Evolutionary conservation across 2,329 filamentous ascomycete species (phyloP).

Genomic region (Mycosphaerella sp.): DNA sequence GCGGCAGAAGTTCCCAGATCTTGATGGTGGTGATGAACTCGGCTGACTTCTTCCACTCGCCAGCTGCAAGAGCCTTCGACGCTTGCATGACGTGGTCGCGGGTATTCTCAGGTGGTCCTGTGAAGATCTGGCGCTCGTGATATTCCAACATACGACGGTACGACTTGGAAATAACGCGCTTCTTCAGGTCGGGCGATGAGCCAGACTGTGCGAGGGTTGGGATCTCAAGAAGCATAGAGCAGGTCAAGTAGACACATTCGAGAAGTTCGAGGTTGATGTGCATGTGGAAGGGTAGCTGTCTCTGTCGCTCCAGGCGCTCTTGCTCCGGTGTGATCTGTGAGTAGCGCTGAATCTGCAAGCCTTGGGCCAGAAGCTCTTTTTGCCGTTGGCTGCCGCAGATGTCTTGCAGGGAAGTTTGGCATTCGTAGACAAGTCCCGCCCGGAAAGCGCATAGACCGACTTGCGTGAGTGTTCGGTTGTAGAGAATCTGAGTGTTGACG

Average conservation of each 20-base stretch:
- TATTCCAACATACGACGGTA: conserved; percentile 99
- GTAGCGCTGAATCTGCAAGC: conserved; percentile 96
- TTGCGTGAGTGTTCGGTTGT: conserved; percentile 96
- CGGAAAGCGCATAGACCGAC: conserved; percentile 98
- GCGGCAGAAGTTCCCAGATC: conserved; percentile 98
- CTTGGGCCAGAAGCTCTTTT: conserved; percentile 96
- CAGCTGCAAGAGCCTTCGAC: conserved; percentile 90
- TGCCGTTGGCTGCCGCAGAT: conserved; percentile 96
- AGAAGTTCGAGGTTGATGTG: conserved; percentile 99
- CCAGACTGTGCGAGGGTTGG: conserved; percentile 94
- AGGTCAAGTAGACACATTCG: conserved; percentile 97
- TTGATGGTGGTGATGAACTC: conserved; percentile 96
- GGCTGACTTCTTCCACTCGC: conserved; percentile 97
- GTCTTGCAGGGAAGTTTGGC: conserved; percentile 94
- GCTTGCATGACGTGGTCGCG: conserved; percentile 99
- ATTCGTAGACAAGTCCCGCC: conserved; percentile 91
- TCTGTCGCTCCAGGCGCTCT: conserved; percentile 92
- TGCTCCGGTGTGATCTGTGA: conserved; percentile 95
- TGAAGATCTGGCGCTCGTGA: conserved; percentile 99
- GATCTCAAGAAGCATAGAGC: conserved; percentile 98
- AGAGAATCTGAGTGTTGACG: conserved; percentile 93
- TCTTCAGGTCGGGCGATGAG: conserved; percentile 93
- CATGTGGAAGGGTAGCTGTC: conserved; percentile 99
- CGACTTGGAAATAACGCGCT: conserved; percentile 97
- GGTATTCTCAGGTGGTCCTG: conserved; percentile 95